phyloP scores from a whole-genome alignment of 139 green algal species.

The Asterochloris sp. region DNA sequence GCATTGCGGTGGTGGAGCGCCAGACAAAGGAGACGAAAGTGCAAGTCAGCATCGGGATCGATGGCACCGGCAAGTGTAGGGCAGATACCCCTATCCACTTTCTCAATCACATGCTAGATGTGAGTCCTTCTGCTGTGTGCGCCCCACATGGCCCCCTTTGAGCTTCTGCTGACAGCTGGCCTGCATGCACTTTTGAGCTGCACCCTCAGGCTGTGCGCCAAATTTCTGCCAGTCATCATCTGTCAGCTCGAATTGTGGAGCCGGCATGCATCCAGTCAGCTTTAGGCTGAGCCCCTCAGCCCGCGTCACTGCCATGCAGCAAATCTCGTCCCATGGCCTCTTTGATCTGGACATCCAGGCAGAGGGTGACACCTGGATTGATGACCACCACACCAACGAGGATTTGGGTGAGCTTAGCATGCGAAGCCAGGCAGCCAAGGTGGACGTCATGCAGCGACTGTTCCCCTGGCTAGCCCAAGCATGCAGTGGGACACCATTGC shows the following conservation, averaged over 20 bases:
- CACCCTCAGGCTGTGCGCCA: no score
- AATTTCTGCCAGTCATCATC: no score
- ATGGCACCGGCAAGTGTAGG: conserved; percentile 85
- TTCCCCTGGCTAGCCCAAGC: no score
- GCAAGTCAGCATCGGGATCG: conserved; percentile 85
- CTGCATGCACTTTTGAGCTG: no score
- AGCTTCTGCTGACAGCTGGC: no score
- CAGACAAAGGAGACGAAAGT: conserved; percentile 94
- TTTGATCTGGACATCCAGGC: conserved; percentile 82
- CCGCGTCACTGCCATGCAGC: conserved; percentile 40
- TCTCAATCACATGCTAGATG: conserved; percentile 99
- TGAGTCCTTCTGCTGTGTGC: not conserved
- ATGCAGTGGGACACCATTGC: not conserved
- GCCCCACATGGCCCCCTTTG: not conserved
- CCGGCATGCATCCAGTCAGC: no score
- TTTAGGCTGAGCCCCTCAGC: no score
- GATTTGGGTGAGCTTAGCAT: conserved; percentile 66
- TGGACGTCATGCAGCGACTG: not conserved
- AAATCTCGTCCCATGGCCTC: conserved; percentile 86
- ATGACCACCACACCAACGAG: conserved; percentile 99
- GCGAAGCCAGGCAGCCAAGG: not conserved
- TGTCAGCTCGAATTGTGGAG: no score
- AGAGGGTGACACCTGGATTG: conserved; percentile 93
- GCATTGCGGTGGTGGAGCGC: conserved; percentile 46
- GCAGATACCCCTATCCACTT: conserved; percentile 83